Conservation (phyloP, 2,329 filamentous ascomycete genomes). For the Fusarium sp. region DNA sequence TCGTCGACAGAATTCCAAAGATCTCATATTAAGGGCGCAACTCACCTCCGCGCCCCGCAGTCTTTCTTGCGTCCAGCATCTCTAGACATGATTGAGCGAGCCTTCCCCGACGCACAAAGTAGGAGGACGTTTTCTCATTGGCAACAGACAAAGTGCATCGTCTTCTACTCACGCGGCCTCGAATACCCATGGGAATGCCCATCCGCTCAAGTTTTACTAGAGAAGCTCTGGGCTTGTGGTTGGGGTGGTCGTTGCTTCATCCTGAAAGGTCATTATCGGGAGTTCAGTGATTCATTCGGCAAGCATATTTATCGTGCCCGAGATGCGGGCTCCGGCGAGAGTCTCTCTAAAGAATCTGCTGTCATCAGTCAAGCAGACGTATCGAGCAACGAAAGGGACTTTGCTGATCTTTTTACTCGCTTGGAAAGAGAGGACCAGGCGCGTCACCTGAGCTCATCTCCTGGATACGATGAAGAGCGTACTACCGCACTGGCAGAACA, state of each 20-base stretch:
- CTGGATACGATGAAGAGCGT: constrained; percentile 59
- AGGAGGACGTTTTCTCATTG: constrained; percentile 64
- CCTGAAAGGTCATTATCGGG: constrained; percentile 69
- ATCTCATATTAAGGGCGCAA: constrained; percentile 67
- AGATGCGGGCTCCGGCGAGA: constrained; percentile 60
- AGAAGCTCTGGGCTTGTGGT: constrained; percentile 62
- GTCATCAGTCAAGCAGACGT: constrained; percentile 40
- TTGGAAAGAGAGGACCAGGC: constrained; percentile 62
- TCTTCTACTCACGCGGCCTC: constrained; percentile 68
- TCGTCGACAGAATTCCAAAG: constrained; percentile 63
- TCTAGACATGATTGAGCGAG: constrained; percentile 66
- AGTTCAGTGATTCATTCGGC: constrained; percentile 68
- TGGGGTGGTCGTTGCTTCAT: constrained; percentile 69
- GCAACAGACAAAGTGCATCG: constrained; percentile 63
- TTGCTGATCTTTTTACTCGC: constrained; percentile 61
- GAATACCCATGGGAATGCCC: constrained; percentile 68
- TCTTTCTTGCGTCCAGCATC: constrained; percentile 64
- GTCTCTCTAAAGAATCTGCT: constrained; percentile 22
- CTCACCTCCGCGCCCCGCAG: constrained; percentile 67
- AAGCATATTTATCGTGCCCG: constrained; percentile 63
- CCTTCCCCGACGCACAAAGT: constrained; percentile 65
- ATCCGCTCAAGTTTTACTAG: constrained; percentile 60
- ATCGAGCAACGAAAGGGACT: constrained; percentile 56
- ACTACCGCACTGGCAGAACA: constrained; percentile 59
- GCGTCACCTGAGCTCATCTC: constrained; percentile 56